Evolutionary conservation across 257 asterid genomes (phyloP).

Genomic region (Nicotiana knightiana): DNA sequence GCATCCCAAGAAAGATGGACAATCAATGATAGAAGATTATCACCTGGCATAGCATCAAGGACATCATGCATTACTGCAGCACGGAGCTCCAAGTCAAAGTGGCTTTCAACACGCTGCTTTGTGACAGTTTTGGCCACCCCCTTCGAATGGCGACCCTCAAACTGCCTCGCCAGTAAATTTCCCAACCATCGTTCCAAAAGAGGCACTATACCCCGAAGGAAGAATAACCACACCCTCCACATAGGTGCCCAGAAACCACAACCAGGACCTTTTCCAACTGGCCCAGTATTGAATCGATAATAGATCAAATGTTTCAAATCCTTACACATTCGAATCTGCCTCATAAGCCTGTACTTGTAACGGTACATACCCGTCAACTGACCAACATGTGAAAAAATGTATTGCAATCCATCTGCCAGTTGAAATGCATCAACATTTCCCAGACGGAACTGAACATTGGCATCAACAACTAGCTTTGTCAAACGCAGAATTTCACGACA

Average conservation of each 20-base stretch:
- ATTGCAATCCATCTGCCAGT: conserved; percentile 98
- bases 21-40: conserved; percentile 5
- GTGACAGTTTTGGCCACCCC: conserved; percentile 99
- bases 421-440: conserved; percentile 99
- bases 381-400: conserved; percentile 96
- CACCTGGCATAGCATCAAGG: conserved; percentile 99
- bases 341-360: conserved; percentile 95
- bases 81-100: conserved; percentile 97
- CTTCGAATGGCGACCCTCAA: conserved; percentile 96
- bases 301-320: conserved; percentile 96
- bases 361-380: conserved; percentile 99
- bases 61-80: conserved; percentile 99
- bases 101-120: conserved; percentile 99
- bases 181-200: conserved; percentile 98
- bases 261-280: conserved; percentile 99
- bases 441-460: conserved; percentile 94
- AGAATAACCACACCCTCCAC: conserved; percentile 99
- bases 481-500: conserved; percentile 95
- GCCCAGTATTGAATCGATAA: conserved; percentile 97
- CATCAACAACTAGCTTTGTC: conserved; percentile 98
- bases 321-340: conserved; percentile 99
- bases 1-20: not conserved
- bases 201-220: conserved; percentile 98
- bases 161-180: conserved; percentile 90
- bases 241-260: conserved; percentile 99